Base-by-base conservation (phyloP, 768 basidiomycete species). In the Multifurca ochricompacta region DNA sequence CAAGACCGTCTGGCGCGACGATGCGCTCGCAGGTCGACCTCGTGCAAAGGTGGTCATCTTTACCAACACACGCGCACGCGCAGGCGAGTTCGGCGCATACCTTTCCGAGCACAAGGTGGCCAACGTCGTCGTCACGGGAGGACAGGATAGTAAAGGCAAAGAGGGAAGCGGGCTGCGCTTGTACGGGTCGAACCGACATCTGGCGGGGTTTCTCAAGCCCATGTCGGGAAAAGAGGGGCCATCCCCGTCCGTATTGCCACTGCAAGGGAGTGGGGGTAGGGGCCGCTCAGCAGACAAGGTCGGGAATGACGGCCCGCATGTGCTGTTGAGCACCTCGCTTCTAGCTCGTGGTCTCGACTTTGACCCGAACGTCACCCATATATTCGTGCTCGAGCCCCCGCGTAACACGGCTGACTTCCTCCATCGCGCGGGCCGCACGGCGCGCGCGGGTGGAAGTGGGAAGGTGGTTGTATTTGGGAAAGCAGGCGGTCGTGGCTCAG, bases 301-400 rank as follows among this genome's bases (percentile, higher is more conserved):
- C 18, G 48, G 51, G 57, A 45, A 71, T 42, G 63, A 70, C 6
- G 68, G 69, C 0, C 81, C 85, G 14, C 79, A 80, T 51, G 83
- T 94, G 35, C 74, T 96, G 62, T 76, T 95, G 51, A 94, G 93
- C 31, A 96, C 93, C 0, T 94, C 91, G 5, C 74, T 96, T 31
- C 82, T 96, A 25, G 91, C 91, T 9, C 80, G 93, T 18, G 93
- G 93, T 1, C 77, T 95, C 1, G 93, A 96, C 67, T 96, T 96
- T 63, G 73, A 82, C 13, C 83, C 90, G 0, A 71, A 72, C 18
- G 80, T 95, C 61, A 76, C 78, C 58, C 82, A 93, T 62, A 87
- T 95, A 3, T 85, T 96, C 67, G 84, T 95, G 59, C 76, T 89
- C 21, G 93, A 95, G 61, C 81, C 87, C 64, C 92, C 93, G 18